These are phyloP conservation scores for Pseudogymnoascus sp. DNA, from an alignment of 2,329 filamentous ascomycete genomes.

Conservation along the genomic window DNA sequence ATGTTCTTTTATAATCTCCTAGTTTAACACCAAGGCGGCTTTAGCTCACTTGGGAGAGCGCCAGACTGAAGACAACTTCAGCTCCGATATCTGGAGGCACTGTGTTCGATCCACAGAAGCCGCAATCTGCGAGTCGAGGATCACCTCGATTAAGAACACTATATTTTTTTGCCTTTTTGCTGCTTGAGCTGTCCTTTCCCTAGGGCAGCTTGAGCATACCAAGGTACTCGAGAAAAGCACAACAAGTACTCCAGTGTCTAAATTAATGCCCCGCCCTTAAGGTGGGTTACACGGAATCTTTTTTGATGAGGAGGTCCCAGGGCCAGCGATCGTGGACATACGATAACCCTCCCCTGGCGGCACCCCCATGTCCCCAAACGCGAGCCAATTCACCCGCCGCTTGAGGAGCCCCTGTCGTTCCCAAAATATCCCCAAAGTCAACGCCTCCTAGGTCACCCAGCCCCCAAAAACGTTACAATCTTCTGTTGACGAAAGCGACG, in stretches of 20 bases:
- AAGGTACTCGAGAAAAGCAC: not conserved
- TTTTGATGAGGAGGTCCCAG: not conserved
- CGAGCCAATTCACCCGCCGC: not conserved
- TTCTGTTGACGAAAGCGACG: not conserved
- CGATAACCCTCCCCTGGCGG: not conserved
- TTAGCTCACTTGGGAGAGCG: constrained; percentile 17
- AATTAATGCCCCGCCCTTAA: not conserved
- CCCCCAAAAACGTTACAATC: not conserved
- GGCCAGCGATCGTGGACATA: not conserved
- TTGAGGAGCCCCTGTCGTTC: not conserved
- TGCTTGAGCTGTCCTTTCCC: not conserved
- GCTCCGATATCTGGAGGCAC: constrained; percentile 14
- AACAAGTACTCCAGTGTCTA: not conserved
- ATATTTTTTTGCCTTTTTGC: constrained; percentile 10
- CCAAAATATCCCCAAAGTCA: not conserved
- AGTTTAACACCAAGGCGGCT: constrained; percentile 12
- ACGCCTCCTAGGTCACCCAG: constrained; percentile 5
- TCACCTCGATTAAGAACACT: constrained; percentile 13
- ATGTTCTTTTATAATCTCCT: not conserved
- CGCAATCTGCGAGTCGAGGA: constrained; percentile 14
- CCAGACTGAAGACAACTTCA: constrained; percentile 16
- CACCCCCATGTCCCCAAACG: not conserved
- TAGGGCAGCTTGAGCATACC: not conserved
- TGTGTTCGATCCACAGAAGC: constrained; percentile 17
- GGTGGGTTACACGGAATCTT: not conserved